Percentiles rank a stretch among this genome's conserved stretches.
Evolutionary conservation across 2,329 filamentous ascomycete species (phyloP).

Genomic region (Parascedosporium putredinis): DNA sequence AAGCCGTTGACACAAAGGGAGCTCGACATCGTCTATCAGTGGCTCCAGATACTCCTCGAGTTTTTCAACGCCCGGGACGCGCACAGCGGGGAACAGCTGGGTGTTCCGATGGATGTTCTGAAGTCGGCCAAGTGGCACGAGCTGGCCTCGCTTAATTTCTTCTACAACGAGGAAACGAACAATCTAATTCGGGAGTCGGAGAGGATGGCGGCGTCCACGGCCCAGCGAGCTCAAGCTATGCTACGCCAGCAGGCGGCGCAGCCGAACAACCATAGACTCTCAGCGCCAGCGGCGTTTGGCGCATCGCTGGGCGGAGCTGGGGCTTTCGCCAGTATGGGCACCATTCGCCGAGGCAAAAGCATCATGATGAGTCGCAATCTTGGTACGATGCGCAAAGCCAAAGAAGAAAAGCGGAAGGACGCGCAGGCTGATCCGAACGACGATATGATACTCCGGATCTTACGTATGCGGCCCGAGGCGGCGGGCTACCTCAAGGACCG

Average conservation of each 20-base stretch:
- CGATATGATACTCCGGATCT: conserved; percentile 92
- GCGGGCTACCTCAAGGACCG: conserved; percentile 78
- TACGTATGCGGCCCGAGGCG: conserved; percentile 91
- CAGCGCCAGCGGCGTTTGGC: conserved; percentile 46
- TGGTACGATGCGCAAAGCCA: conserved; percentile 90
- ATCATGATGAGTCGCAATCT: conserved; percentile 93
- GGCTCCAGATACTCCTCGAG: conserved; percentile 79
- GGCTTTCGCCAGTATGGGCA: conserved; percentile 55
- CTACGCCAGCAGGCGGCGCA: conserved; percentile 33
- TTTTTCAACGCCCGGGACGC: conserved; percentile 96
- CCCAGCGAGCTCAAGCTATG: conserved; percentile 63
- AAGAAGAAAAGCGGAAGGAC: conserved; percentile 91
- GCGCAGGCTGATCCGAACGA: conserved; percentile 94
- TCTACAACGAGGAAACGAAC: conserved; percentile 90
- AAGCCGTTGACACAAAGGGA: conserved; percentile 76
- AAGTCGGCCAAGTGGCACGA: conserved; percentile 98
- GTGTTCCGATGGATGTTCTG: conserved; percentile 81
- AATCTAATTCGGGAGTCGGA: conserved; percentile 92
- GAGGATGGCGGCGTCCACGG: conserved; percentile 82
- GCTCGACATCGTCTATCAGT: conserved; percentile 88
- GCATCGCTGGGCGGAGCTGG: conserved; percentile 24
- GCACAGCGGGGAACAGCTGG: conserved; percentile 66
- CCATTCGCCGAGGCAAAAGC: conserved; percentile 57
- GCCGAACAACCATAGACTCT: conserved; percentile 54
- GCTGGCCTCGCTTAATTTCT: conserved; percentile 91